Base-by-base conservation (phyloP, 2,329 filamentous ascomycete genomes). In the Magnaporthales sp. region DNA sequence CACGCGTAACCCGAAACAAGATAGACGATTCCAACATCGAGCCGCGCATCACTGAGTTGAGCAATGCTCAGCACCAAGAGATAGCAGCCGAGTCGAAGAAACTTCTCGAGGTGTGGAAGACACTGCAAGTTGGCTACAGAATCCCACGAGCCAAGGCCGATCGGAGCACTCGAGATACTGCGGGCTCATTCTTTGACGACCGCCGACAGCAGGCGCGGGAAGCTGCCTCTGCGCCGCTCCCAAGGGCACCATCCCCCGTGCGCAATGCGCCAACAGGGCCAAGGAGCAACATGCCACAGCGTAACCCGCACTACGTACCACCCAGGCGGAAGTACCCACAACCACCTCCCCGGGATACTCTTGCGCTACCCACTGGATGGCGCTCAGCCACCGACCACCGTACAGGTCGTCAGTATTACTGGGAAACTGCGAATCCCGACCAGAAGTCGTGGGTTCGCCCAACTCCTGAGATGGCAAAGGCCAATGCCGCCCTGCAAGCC, bases 21-120 rank as follows among this genome's bases (percentile, higher is more conserved):
- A 97, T 99, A 67, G 89, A 91, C 70, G 93, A 97, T 73, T 96
- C 95, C 9, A 96, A 96, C 73, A 97, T 99, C 69, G 95, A 98
- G 76, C 84, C 88, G 2, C 90, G 90, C 0, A 85, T 99, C 58
- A 82, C 91, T 72, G 84, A 84, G 3, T 80, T 98, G 65, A 85
- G 83, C 1, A 79, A 79, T 13, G 90, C 87, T 22, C 86, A 89
- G 9, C 89, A 97, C 73, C 87, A 92, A 69, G 84, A 90, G 68
- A 91, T 99, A 24, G 84, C 89, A 29, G 83, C 85, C 24, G 89
- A 89, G 73, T 88, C 94, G 5, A 84, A 84, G 66, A 83, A 85
- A 62, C 81, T 99, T 46, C 80, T 97, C 30, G 87, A 92, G 9
- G 89, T 89, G 70, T 99, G 95, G 95, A 90, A 90, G 75, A 93